Base-by-base conservation (phyloP, 2,329 filamentous ascomycete species). In the Ophiostoma sp. region DNA sequence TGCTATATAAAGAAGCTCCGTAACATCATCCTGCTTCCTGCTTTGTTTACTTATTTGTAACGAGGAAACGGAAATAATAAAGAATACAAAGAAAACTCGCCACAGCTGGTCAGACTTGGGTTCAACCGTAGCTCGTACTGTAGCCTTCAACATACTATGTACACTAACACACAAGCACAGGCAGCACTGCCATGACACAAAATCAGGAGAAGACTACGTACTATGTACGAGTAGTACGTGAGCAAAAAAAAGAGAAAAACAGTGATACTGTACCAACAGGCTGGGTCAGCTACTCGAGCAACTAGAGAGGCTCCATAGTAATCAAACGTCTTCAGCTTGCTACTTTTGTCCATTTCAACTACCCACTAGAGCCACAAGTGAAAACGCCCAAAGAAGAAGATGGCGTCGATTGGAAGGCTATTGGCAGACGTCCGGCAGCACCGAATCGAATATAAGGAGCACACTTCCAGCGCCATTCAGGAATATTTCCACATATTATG, bases 281-380 rank as follows among this genome's bases (percentile, higher is more conserved):
- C 23, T 27, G 52, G 52, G 23, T 57, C n/a, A 27, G 23, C n/a
- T 27, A 57, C 52, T 57, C 10, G 60, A 48, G 20, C 17, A 48
- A 20, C 44, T 20, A 48, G 44, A 3, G 17, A 48, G 17, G 44
- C 11, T 52, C 36, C 54, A 68, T 20, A 44, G 33, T 62, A 57
- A 62, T 33, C 36, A 36, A 65, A 65, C 62, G 62, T 23, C 4
- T 17, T 65, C 62, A 39, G 62, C 62, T 65, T 7, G 20, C 33
- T 35, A 15, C 44, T 8, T 67, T 57, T 20, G 44, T 17, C 33
- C 11, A 27, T 36, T 15, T 54, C 15, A 31, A 23, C n/a, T 6
- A 27, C 27, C 52, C 52, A 27, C 11, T 31, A 27, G 52, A 23
- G 52, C 52, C 52, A 57, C 52, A 27, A 4, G 44, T 20, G 44